A percentile compares a stretch with the other conserved stretches of the same genome.
Conservation (phyloP, 1,284 basidiomycete genomes). For the Pyrrhoderma lamaoense region DNA sequence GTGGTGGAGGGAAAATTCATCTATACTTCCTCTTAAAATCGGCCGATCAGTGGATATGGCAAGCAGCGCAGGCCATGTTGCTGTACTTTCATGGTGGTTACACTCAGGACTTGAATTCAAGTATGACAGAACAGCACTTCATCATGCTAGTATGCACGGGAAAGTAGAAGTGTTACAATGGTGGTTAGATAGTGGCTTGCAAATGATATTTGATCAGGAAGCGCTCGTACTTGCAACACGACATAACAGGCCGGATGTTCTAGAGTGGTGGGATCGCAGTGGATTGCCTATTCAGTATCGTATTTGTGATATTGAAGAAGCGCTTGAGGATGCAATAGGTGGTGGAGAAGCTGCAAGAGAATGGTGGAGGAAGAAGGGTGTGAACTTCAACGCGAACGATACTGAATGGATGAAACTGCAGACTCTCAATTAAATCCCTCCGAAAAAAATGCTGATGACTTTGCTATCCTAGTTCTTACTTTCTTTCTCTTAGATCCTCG, state of each 20-base stretch:
- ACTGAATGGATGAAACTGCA: slow-evolving; percentile 79
- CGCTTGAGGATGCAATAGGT: slow-evolving; percentile 74
- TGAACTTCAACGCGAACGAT: slow-evolving; percentile 72
- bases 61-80: slow-evolving; percentile 60
- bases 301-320: slow-evolving; percentile 82
- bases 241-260: slow-evolving; percentile 70
- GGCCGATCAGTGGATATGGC: slow-evolving; percentile 78
- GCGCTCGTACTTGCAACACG: slow-evolving; percentile 69
- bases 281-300: slow-evolving; percentile 72
- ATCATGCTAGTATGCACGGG: slow-evolving; percentile 71
- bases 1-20: slow-evolving; percentile 57
- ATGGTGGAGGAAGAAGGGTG: slow-evolving; percentile 73
- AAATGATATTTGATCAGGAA: slow-evolving; percentile 72
- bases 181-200: slow-evolving; percentile 73
- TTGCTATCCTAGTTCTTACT: too few relatives aligned
- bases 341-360: slow-evolving; percentile 60
- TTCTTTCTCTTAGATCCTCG: too few relatives aligned
- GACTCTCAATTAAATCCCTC: slow-evolving; percentile 49
- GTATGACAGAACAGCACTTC: slow-evolving; percentile 67
- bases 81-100: slow-evolving; percentile 77
- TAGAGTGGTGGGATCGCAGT: slow-evolving; percentile 80
- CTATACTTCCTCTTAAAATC: slow-evolving; percentile 58
- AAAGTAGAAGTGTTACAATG: slow-evolving; percentile 74
- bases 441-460: too few relatives aligned
- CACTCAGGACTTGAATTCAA: slow-evolving; percentile 65